Evolutionary conservation across 2,329 filamentous ascomycete species (phyloP), one percentile per base, ranked within the genome.

Genomic region (Cercospora sp.): DNA sequence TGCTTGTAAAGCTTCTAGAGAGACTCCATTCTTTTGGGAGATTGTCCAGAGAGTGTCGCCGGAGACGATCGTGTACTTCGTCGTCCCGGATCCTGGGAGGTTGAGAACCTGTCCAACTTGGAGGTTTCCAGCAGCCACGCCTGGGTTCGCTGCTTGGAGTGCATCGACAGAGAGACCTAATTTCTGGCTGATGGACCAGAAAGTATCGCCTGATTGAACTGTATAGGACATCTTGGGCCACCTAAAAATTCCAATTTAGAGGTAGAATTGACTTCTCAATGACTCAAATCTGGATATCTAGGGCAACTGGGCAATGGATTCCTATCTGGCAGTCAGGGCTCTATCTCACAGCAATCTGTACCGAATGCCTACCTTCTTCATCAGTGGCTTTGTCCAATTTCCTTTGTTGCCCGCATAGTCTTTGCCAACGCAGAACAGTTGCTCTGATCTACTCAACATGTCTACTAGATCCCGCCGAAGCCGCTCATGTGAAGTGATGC

Each of bases 21-120:
- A 53, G 12, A 60, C 30, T 4, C 61, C 65, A 57, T 42, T 26
- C 16, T 51, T 59, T 8, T 60, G 61, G 13, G 61, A 33, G 31
- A 67, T 60, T 3, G 61, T 36, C 60, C 60, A 64, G 13, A 67
- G 45, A 1, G 65, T 67, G 53, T 67, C 65, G 18, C 65, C 65
- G 26, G 26, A 12, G 28, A 60, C 53, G 45, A 64, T 64, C 5
- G 65, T 64, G 31, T 67, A 67, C 42, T 60, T 63, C 7, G 36
- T 62, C 13, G 12, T 30, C 6, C 18, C 51, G 6, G 28, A 33
- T 16, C 51, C 60, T 2, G 65, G 65, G n/a, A 62, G 42, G 5
- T 67, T 67, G 18, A 67, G 28, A 3, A 60, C 42, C 58, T 67
- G 65, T n/a, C 65, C 65, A 30, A 67, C 62, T 36, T 60, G 60